These are phyloP conservation scores for Zychaea mexicana DNA, from an alignment of 371 early-diverging fungal species.

Conservation along the genomic window DNA sequence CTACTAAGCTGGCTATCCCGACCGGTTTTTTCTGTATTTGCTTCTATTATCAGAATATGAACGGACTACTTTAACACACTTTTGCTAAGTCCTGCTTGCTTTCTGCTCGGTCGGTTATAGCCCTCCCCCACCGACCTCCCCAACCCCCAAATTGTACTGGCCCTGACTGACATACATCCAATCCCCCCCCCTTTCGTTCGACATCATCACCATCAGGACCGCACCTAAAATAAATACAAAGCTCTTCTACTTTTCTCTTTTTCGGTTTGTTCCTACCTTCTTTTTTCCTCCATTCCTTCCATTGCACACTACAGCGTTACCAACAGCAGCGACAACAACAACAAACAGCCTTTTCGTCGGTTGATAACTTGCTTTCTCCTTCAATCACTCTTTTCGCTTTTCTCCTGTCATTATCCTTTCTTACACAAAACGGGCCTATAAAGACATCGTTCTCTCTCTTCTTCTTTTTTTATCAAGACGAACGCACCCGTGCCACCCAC, in stretches of 20 bases:
- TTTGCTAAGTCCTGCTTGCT: no score
- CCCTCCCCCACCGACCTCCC: not conserved
- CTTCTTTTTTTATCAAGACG: constrained; percentile 10
- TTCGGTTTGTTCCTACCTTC: no score
- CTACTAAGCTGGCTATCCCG: no score
- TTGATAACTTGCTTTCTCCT: no score
- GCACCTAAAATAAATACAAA: not conserved
- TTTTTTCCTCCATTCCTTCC: not conserved
- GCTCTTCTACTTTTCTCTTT: not conserved
- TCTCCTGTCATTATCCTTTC: not conserved
- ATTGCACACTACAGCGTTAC: not conserved
- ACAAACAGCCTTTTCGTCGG: no score
- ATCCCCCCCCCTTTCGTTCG: not conserved
- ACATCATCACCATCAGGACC: not conserved
- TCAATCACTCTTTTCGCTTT: no score
- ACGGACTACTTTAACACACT: not conserved
- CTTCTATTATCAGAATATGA: not conserved
- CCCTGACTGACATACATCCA: not conserved
- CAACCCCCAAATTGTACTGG: not conserved
- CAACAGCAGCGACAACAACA: no score
- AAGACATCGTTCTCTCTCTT: no score
- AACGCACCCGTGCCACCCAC: no score
- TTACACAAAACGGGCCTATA: no score
- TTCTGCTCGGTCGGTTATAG: not conserved
- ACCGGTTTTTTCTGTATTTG: not conserved